Evolutionary conservation across 306 rosid species (phyloP), one percentile per base, ranked within the genome.

Genomic region (Quercus rubra): DNA sequence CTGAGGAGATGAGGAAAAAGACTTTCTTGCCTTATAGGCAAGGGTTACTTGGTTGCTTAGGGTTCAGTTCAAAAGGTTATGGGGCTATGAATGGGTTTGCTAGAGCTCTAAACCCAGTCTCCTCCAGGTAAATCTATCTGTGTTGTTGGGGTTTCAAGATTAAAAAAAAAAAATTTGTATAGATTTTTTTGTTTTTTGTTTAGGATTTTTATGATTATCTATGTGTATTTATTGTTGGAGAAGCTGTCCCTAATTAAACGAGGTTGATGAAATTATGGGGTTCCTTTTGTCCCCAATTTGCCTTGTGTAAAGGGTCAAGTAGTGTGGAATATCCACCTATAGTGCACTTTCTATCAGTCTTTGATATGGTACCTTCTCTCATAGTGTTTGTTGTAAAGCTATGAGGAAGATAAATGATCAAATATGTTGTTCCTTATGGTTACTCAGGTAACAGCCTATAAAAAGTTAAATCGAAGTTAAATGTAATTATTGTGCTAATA

Each of bases 81-180:
- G 99, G 98, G 55, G 99, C 98, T 41, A 85, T 96, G 89, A 93
- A 87, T 87, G 99, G 97, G 74, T 88, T 96, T 58, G 98, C 96
- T 33, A 96, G 99, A 86, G 97, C 99, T 38, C 62, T 96, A 72
- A 93, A 91, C 87, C 97, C 98, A 68, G 98, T 96, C 67, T 93
- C 97, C 72, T 90, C 99, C 83, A 90, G 98, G 97, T 95, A 88
- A 84, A 8, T 66, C 17, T 0, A 64, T 31, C 58, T 33, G 49
- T 28, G 69, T 54, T 56, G 70, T 59, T 56, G 70, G 66, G 57
- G 56, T 35, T 52, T 30, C 56, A 49, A 12, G 54, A 49, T 4
- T 49, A 1, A 11, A 49, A 49, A 77, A 46, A 57, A 75, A 43
- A 79, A 78, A 23, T 23, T 55, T 88, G 92, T 86, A 84, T 49